These are phyloP conservation scores for Citrus glauca DNA, from an alignment of 345 rosid genomes.

Conservation along the genomic window DNA sequence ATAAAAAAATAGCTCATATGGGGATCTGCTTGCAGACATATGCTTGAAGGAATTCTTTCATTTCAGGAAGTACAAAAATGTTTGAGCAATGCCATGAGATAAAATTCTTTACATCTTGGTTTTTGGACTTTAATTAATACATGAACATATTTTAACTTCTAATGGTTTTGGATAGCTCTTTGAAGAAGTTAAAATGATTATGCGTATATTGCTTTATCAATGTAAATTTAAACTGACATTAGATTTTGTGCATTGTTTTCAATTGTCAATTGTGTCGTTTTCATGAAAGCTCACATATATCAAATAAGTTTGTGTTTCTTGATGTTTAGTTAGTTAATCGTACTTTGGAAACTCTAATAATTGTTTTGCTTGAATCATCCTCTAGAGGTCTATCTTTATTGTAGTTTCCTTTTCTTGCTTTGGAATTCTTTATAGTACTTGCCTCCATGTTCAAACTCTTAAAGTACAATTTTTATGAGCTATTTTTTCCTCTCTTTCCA, in stretches of 20 bases:
- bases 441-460: neutral
- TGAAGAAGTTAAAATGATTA: neutral
- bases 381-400: neutral
- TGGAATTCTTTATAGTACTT: neutral
- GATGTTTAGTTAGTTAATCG: neutral
- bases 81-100: neutral
- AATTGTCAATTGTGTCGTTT: neutral
- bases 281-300: neutral
- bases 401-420: neutral
- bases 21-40: neutral
- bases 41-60: neutral
- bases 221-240: neutral
- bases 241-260: neutral
- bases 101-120: neutral
- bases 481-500: conserved; percentile 20
- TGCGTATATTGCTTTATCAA: neutral
- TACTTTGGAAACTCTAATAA: neutral
- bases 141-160: neutral
- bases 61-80: neutral
- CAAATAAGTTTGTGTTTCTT: neutral
- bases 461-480: neutral
- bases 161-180: neutral
- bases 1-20: neutral
- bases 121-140: neutral
- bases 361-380: neutral